Evolutionary conservation across 225 moss, liverwort and hornwort genomes (phyloP).

Genomic region (Anthoceros angustus): DNA sequence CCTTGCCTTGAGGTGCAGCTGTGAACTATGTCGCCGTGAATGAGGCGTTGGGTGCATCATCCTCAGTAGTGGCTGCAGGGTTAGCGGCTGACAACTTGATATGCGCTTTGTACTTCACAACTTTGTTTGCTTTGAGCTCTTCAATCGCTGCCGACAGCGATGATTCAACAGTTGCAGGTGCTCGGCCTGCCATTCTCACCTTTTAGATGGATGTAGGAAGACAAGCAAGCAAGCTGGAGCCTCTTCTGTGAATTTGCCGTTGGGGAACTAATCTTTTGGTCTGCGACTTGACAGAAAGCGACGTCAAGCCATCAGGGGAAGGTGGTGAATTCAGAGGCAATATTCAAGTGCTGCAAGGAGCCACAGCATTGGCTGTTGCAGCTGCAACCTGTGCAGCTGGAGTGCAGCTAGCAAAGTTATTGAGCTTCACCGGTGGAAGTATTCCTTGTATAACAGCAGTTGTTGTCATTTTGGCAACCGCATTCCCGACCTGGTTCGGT

Average conservation of each 20-base stretch:
- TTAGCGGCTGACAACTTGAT: constrained; percentile 94
- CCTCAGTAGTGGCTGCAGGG: constrained; percentile 84
- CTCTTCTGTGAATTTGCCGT: background rate
- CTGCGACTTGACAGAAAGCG: constrained; percentile 3
- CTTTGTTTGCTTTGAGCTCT: constrained; percentile 77
- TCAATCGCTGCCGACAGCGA: constrained; percentile 41
- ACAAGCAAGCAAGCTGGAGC: background rate
- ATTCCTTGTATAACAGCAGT: constrained; percentile 81
- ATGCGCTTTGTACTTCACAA: constrained; percentile 89
- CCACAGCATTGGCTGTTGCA: constrained; percentile 66
- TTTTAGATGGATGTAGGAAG: background rate
- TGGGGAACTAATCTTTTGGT: background rate
- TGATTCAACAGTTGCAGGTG: constrained; percentile 42
- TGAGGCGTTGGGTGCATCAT: constrained; percentile 78
- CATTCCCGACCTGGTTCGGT: constrained; percentile 59
- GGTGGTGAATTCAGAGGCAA: constrained; percentile 19
- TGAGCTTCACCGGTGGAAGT: constrained; percentile 70
- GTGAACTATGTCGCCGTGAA: constrained; percentile 99
- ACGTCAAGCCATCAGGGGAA: constrained; percentile 14
- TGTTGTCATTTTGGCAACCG: constrained; percentile 61
- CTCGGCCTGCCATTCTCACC: background rate
- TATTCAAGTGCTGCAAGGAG: constrained; percentile 48
- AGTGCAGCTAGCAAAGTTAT: constrained; percentile 34
- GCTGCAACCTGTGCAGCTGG: constrained; percentile 65
- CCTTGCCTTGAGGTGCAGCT: constrained; percentile 31